phyloP scores from a whole-genome alignment of 1,284 basidiomycete genomes.

The Boletellus deceptivus region DNA sequence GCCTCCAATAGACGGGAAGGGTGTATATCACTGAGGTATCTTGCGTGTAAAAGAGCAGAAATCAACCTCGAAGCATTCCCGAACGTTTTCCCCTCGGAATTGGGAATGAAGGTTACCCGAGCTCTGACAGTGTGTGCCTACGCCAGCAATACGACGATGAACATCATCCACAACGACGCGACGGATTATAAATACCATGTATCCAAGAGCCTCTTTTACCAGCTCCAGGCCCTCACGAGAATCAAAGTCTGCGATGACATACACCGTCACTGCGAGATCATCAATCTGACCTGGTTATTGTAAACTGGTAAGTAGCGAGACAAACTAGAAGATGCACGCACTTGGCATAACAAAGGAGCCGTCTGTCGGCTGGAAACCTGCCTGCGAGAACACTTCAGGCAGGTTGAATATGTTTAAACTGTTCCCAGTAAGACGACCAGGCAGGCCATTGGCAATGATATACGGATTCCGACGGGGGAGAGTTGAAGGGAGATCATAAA shows the following conservation, averaged over 20 bases:
- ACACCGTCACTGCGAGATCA: slow-evolving; percentile 52
- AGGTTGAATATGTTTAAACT: slow-evolving; percentile 26
- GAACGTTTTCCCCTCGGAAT: slow-evolving; percentile 38
- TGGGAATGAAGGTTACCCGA: slow-evolving; percentile 67
- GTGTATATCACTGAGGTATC: slow-evolving; percentile 9
- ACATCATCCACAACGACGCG: not conserved
- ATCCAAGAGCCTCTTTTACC: slow-evolving; percentile 60
- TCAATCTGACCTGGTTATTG: slow-evolving; percentile 27
- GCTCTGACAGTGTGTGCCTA: slow-evolving; percentile 45
- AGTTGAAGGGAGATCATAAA: slow-evolving; percentile 85
- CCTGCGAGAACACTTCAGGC: slow-evolving; percentile 23
- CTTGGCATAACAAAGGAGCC: slow-evolving; percentile 27
- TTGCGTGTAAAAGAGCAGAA: slow-evolving; percentile 15
- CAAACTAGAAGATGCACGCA: slow-evolving; percentile 11
- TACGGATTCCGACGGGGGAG: slow-evolving; percentile 68
- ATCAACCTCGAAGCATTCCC: slow-evolving; percentile 14
- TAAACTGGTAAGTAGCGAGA: slow-evolving; percentile 2
- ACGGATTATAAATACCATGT: slow-evolving; percentile 49
- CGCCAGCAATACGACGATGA: slow-evolving; percentile 5
- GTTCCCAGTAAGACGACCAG: slow-evolving; percentile 11
- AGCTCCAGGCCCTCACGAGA: slow-evolving; percentile 54
- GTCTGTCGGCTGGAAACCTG: slow-evolving; percentile 14
- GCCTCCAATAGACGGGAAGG: slow-evolving; percentile 21
- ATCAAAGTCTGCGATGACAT: slow-evolving; percentile 82
- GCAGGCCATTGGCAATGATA: slow-evolving; percentile 50